Evolutionary conservation across 495 filamentous ascomycete genomes (phyloP).

Genomic region (Penicillium canariense): DNA sequence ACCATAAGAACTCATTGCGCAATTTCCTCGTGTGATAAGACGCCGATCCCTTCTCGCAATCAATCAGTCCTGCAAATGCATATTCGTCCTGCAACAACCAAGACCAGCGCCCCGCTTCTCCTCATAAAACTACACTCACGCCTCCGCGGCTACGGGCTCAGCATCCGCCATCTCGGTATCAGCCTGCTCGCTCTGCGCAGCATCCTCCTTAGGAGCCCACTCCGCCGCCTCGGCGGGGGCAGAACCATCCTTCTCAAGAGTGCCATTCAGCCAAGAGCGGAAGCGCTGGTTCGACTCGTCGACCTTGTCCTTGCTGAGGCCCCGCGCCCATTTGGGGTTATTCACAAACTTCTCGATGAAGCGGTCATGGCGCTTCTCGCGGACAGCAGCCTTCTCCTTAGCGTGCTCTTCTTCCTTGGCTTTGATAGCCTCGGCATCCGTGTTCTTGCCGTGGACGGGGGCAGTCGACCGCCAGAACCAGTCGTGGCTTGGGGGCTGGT

Average conservation of each 20-base stretch:
- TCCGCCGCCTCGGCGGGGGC: constrained; percentile 14
- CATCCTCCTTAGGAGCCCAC: constrained; percentile 5
- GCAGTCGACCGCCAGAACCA: constrained; percentile 51
- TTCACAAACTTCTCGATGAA: constrained; percentile 71
- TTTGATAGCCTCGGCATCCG: constrained; percentile 22
- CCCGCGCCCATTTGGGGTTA: constrained; percentile 75
- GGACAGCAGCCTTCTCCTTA: constrained; percentile 44
- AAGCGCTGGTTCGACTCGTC: constrained; percentile 65
- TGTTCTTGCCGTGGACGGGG: constrained; percentile 19
- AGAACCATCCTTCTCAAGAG: constrained; percentile 23
- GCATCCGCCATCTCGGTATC: constrained; percentile 43
- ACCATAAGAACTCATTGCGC: constrained; percentile 17
- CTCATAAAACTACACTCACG: neutral
- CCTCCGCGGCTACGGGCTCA: constrained; percentile 19
- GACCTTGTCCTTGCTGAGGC: constrained; percentile 66
- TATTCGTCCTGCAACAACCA: neutral
- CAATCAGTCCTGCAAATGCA: constrained; percentile 17
- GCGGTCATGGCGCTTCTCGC: constrained; percentile 56
- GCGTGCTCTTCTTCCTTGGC: constrained; percentile 43
- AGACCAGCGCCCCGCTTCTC: neutral
- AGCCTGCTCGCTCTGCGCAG: constrained; percentile 9
- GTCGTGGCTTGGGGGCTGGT: constrained; percentile 65
- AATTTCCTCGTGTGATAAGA: constrained; percentile 26
- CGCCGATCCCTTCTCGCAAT: constrained; percentile 16
- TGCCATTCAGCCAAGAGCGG: constrained; percentile 43